Conservation (phyloP, 73 alveolate genomes). For the Stentor coeruleus region DNA sequence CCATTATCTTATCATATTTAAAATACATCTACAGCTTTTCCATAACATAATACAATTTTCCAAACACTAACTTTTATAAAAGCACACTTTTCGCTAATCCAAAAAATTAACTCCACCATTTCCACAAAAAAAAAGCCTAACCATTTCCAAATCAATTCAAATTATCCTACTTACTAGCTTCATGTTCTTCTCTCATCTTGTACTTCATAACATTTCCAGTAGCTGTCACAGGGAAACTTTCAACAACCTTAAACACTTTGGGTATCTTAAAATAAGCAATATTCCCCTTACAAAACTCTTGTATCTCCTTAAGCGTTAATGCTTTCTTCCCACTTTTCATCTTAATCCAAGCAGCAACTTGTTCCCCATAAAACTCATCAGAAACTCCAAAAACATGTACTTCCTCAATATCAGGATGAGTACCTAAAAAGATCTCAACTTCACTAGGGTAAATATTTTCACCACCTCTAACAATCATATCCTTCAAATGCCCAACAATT, state of each 20-base stretch:
- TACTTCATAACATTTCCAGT: slow-evolving; percentile 79
- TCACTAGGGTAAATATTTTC: slow-evolving; percentile 83
- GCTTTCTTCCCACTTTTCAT: slow-evolving; percentile 29
- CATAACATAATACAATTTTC: no score
- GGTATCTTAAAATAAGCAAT: slow-evolving; percentile 72
- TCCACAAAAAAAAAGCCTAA: no score
- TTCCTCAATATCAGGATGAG: slow-evolving; percentile 53
- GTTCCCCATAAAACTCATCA: slow-evolving; percentile 78
- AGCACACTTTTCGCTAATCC: no score
- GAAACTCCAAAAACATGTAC: slow-evolving; percentile 72
- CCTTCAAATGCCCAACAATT: slow-evolving; percentile 67
- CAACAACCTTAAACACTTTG: slow-evolving; percentile 50
- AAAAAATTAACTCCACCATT: no score
- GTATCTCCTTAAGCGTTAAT: slow-evolving; percentile 43
- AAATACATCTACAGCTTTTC: no score
- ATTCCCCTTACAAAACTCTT: slow-evolving; percentile 39
- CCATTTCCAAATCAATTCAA: no score
- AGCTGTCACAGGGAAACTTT: slow-evolving; percentile 65
- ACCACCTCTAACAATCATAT: slow-evolving; percentile 87
- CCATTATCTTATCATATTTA: no score
- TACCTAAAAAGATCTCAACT: slow-evolving; percentile 59
- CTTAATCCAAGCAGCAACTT: slow-evolving; percentile 70
- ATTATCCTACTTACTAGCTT: no score
- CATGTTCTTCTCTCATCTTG: slow-evolving; percentile 47
- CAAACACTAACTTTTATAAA: no score